Evolutionary conservation across 495 filamentous ascomycete species (phyloP).

Genomic region (Pseudevernia furfuracea): DNA sequence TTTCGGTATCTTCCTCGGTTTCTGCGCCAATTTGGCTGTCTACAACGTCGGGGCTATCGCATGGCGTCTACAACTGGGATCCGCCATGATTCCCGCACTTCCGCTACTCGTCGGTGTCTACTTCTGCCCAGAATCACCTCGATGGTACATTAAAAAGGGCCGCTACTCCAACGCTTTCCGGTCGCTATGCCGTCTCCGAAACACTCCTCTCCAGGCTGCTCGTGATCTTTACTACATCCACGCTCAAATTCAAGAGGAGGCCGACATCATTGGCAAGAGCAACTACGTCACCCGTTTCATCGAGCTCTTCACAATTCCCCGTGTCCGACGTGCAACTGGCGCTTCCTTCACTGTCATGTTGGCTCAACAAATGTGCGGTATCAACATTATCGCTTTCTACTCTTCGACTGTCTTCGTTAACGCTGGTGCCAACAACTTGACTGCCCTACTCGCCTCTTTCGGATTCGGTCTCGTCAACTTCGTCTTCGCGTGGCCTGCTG

Average conservation of each 20-base stretch:
- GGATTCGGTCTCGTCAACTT: slow-evolving; percentile 54
- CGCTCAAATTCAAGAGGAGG: slow-evolving; percentile 50
- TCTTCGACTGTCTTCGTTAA: slow-evolving; percentile 56
- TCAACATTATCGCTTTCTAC: slow-evolving; percentile 68
- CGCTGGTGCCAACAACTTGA: slow-evolving; percentile 38
- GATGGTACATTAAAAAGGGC: slow-evolving; percentile 59
- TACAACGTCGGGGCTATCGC: slow-evolving; percentile 46
- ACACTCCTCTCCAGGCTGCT: slow-evolving; percentile 52
- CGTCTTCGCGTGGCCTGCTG: slow-evolving; percentile 48
- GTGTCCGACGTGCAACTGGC: slow-evolving; percentile 57
- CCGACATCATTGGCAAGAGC: slow-evolving; percentile 37
- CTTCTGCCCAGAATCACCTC: slow-evolving; percentile 62
- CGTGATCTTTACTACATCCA: slow-evolving; percentile 62
- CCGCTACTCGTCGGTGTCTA: slow-evolving; percentile 55
- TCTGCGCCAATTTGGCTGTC: slow-evolving; percentile 53
- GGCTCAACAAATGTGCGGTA: slow-evolving; percentile 54
- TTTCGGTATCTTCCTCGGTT: slow-evolving; percentile 57
- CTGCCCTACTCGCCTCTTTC: slow-evolving; percentile 47
- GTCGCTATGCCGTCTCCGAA: slow-evolving; percentile 55
- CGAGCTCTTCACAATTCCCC: slow-evolving; percentile 62
- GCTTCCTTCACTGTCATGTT: slow-evolving; percentile 63
- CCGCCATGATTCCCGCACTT: slow-evolving; percentile 64
- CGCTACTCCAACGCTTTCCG: slow-evolving; percentile 48
- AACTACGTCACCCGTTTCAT: slow-evolving; percentile 51
- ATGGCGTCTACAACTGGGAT: slow-evolving; percentile 59